A percentile compares a stretch with the other conserved stretches of the same genome.
Conservation (phyloP, 1,139 yeast species). For the Nakaseomyces nivariensis region DNA sequence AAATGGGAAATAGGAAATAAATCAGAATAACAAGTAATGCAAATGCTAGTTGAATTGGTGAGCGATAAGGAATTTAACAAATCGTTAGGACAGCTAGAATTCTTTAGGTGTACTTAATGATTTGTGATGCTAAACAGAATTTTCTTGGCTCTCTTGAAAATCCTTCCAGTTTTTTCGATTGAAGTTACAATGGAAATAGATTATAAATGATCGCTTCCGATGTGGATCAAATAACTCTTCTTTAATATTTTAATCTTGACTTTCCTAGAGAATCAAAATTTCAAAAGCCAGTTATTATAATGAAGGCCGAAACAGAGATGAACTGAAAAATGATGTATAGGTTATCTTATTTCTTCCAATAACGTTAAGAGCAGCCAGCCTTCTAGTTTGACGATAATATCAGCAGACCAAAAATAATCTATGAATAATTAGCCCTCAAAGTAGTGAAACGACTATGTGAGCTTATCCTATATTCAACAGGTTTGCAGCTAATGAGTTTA, state of each 20-base stretch:
- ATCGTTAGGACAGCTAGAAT: background rate
- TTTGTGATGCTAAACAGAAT: background rate
- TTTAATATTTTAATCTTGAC: too few species aligned
- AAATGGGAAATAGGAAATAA: background rate
- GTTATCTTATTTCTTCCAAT: too few species aligned
- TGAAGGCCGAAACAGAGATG: too few species aligned
- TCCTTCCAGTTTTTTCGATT: background rate
- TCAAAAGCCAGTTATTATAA: too few species aligned
- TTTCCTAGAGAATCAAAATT: too few species aligned
- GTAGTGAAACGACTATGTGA: too few species aligned
- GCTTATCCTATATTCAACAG: too few species aligned
- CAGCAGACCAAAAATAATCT: too few species aligned
- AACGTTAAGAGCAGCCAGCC: background rate
- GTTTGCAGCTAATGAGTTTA: too few species aligned
- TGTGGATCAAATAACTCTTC: background rate
- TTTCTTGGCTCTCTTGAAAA: too few species aligned
- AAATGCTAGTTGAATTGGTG: background rate
- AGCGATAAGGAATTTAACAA: background rate
- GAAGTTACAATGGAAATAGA: background rate
- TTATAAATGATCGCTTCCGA: background rate
- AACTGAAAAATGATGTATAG: too few species aligned
- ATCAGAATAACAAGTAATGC: conserved; percentile 1
- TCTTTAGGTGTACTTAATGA: background rate
- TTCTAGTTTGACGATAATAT: background rate
- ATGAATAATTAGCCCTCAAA: too few species aligned